These are phyloP conservation scores for Claviceps sp. DNA, from an alignment of 2,329 filamentous ascomycete genomes.

Conservation along the genomic window DNA sequence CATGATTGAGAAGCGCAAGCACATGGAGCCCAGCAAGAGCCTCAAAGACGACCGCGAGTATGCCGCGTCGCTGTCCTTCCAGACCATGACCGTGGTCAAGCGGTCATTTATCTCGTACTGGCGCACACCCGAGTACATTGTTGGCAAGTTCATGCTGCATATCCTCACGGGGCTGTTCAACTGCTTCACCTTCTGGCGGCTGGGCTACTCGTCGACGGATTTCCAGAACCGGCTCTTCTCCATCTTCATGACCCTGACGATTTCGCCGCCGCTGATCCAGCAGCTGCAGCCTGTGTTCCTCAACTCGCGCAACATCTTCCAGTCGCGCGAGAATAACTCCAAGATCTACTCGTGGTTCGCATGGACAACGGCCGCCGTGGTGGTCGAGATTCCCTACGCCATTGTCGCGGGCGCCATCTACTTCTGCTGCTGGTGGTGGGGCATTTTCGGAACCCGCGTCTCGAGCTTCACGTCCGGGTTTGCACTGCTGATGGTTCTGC, in stretches of 20 bases:
- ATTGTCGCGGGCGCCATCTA: conserved; percentile 44
- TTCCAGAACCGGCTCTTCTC: conserved; percentile 63
- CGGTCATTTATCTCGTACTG: conserved; percentile 51
- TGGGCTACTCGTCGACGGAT: conserved; percentile 43
- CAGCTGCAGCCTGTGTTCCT: conserved; percentile 65
- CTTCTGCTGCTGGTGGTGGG: conserved; percentile 43
- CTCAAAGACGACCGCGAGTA: conserved; percentile 44
- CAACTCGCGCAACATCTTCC: conserved; percentile 51
- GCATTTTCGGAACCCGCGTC: conserved; percentile 33
- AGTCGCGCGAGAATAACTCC: conserved; percentile 58
- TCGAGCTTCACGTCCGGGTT: conserved; percentile 45
- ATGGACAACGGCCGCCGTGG: conserved; percentile 50
- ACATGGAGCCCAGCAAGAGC: conserved; percentile 21
- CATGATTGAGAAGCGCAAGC: conserved; percentile 33
- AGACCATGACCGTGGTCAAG: conserved; percentile 39
- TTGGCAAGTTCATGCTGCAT: conserved; percentile 49
- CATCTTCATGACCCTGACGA: conserved; percentile 64
- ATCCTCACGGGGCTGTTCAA: conserved; percentile 54
- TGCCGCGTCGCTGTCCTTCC: conserved; percentile 43
- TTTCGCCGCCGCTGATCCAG: conserved; percentile 61
- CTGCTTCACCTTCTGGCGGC: conserved; percentile 55
- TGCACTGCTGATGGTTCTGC: conserved; percentile 48
- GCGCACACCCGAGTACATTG: conserved; percentile 49
- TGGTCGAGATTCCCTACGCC: conserved; percentile 59
- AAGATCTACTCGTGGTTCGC: conserved; percentile 71